phyloP scores from a whole-genome alignment of 768 basidiomycete species.

The Hygrocybe punicea region DNA sequence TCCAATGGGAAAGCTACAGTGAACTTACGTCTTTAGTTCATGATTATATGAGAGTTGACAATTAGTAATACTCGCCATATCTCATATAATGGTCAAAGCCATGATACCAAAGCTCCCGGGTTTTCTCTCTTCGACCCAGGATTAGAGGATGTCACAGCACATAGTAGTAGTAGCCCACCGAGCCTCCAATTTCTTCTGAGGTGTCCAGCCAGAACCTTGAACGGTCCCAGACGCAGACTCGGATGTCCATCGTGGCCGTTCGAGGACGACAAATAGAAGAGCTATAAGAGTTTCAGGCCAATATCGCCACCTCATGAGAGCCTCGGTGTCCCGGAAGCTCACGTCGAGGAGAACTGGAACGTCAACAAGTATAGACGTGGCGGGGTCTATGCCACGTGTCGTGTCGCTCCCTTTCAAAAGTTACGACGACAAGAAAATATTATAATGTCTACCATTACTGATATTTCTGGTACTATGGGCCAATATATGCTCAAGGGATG shows the following conservation, averaged over 20 bases:
- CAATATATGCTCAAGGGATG: constrained; percentile 76
- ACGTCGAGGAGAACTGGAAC: constrained; percentile 19
- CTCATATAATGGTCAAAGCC: constrained; percentile 88
- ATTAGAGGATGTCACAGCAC: neutral
- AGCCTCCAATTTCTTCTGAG: constrained; percentile 51
- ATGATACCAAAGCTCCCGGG: constrained; percentile 83
- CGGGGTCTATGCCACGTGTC: no score
- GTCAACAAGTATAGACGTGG: no score
- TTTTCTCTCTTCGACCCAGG: constrained; percentile 51
- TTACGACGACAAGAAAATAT: no score
- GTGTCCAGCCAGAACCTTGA: constrained; percentile 48
- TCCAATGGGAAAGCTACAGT: constrained; percentile 75
- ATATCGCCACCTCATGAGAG: constrained; percentile 47
- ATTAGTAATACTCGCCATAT: constrained; percentile 49
- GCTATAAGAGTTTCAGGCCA: constrained; percentile 51
- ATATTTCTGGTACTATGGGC: constrained; percentile 62
- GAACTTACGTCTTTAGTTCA: constrained; percentile 11
- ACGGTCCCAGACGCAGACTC: constrained; percentile 33
- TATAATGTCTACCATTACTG: constrained; percentile 10
- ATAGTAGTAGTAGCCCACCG: constrained; percentile 39
- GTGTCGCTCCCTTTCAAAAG: no score
- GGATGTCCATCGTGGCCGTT: constrained; percentile 31
- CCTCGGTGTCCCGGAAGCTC: neutral
- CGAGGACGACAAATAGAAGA: constrained; percentile 38
- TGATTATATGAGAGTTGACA: constrained; percentile 5